Evolutionary conservation across 2,329 filamentous ascomycete genomes (phyloP).

Genomic region (Aspergillus novofumigatus): DNA sequence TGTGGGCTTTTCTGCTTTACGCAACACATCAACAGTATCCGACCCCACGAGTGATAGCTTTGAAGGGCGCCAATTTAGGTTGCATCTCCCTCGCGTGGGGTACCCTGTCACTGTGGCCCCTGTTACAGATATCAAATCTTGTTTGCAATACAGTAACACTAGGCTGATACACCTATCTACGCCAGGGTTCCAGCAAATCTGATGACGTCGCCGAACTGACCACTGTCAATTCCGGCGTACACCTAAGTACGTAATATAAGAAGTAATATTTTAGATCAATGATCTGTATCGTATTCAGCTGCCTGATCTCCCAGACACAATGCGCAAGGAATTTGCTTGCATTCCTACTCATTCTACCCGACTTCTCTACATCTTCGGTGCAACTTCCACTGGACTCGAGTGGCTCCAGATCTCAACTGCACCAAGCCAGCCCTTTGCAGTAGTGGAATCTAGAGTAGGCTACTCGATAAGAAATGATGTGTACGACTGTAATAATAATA

Average conservation of each 20-base stretch:
- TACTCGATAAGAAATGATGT: background rate
- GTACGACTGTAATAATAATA: background rate
- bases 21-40: background rate
- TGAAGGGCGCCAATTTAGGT: background rate
- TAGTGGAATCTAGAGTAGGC: background rate
- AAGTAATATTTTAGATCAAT: slow-evolving; percentile 3
- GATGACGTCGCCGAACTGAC: slow-evolving; percentile 18
- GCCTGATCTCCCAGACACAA: slow-evolving; percentile 1
- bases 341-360: slow-evolving; percentile 11
- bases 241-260: background rate
- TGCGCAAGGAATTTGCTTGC: slow-evolving; percentile 13
- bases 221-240: background rate
- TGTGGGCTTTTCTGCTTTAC: background rate
- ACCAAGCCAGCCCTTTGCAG: slow-evolving; percentile 16
- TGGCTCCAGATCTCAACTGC: slow-evolving; percentile 21
- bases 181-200: background rate
- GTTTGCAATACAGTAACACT: background rate
- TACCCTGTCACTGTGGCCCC: background rate
- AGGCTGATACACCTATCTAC: background rate
- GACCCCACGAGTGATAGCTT: background rate
- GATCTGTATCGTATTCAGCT: slow-evolving; percentile 2
- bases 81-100: background rate
- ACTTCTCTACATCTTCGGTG: slow-evolving; percentile 11
- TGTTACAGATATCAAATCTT: background rate
- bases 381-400: slow-evolving; percentile 16